These are phyloP conservation scores for Lactarius sanguifluus DNA, from an alignment of 768 basidiomycete genomes.

Conservation along the genomic window DNA sequence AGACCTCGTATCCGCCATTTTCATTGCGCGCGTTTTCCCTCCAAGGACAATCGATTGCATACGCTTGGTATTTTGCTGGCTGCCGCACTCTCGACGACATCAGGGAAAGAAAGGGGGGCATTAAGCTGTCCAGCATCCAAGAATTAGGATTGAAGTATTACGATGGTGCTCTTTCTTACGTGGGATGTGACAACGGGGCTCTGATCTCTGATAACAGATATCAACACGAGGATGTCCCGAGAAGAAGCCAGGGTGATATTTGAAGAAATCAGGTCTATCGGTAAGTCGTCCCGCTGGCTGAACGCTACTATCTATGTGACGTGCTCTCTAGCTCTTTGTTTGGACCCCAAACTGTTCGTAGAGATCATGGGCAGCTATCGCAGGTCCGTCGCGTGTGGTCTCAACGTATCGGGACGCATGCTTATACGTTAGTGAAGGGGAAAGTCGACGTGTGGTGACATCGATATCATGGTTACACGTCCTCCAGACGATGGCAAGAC, in stretches of 20 bases:
- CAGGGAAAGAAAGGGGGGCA: conserved; percentile 52
- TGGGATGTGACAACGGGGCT: background rate
- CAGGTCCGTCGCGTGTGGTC: conserved; percentile 44
- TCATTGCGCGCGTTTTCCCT: background rate
- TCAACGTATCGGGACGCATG: conserved; percentile 7
- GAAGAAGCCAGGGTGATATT: conserved; percentile 75
- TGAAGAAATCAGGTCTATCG: conserved; percentile 66
- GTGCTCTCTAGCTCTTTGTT: conserved; percentile 51
- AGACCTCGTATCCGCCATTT: no score
- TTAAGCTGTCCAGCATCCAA: conserved; percentile 60
- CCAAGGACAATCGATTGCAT: conserved; percentile 63
- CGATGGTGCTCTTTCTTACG: conserved; percentile 47
- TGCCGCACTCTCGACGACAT: conserved; percentile 80
- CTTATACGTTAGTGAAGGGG: conserved; percentile 50
- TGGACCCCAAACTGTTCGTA: conserved; percentile 71
- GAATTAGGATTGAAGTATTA: conserved; percentile 69
- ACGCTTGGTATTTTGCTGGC: conserved; percentile 72
- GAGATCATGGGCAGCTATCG: conserved; percentile 94
- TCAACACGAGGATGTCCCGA: conserved; percentile 83
- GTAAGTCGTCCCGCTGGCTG: conserved; percentile 39
- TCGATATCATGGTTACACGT: conserved; percentile 86
- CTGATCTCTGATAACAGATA: conserved; percentile 45
- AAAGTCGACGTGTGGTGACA: conserved; percentile 82
- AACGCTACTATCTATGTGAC: conserved; percentile 1
- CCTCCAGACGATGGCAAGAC: conserved; percentile 68